Base-by-base conservation (phyloP, 208 protist species). In the Crithidia fasciculata region DNA sequence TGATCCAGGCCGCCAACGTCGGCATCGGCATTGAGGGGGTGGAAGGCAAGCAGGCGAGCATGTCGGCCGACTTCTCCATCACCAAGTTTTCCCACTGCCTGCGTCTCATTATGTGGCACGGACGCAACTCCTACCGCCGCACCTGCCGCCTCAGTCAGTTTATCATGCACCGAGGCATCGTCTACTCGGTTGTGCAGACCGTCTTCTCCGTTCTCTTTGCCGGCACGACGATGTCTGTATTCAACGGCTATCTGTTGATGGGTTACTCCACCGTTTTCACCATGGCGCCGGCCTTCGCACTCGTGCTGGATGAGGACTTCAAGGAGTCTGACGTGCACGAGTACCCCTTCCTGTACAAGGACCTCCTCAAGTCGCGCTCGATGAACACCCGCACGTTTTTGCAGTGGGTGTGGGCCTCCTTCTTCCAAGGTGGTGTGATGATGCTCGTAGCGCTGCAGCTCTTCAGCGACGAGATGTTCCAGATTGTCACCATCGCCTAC, bases 51-150 rank as follows among this genome's bases (percentile, higher is more conserved):
- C 99, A 99, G 80, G 99, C 98, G 15, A 98, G 96, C 47, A 91
- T 99, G 66, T 98, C 98, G 0, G 98, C 98, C 5, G 98, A 99
- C 84, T 99, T 99, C 81, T 99, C 98, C 28, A 93, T 99, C 50
- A 97, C 79, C 12, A 95, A 98, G 76, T 99, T 99, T 74, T 91
- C 85, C 15, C 88, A 99, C 82, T 86, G 96, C 47, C 64, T 87
- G 47, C 72, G 90, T 36, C 76, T 99, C 0, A 91, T 98, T 57
- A 90, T 93, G 82, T 96, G 88, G 91, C 94, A 97, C 74, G 90
- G 89, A 3, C 84, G 91, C 39, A 97, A 92, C 72, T 87, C 87
- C 9, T 96, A 99, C 76, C 96, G 95, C 37, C 87, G 97, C 40
- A 98, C 96, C 3, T 94, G 96, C 44, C 70, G 84, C 8, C 81